Evolutionary conservation across 139 green algal species (phyloP), one percentile per base, ranked within the genome.

Genomic region (Chlorokybus atmophyticus): DNA sequence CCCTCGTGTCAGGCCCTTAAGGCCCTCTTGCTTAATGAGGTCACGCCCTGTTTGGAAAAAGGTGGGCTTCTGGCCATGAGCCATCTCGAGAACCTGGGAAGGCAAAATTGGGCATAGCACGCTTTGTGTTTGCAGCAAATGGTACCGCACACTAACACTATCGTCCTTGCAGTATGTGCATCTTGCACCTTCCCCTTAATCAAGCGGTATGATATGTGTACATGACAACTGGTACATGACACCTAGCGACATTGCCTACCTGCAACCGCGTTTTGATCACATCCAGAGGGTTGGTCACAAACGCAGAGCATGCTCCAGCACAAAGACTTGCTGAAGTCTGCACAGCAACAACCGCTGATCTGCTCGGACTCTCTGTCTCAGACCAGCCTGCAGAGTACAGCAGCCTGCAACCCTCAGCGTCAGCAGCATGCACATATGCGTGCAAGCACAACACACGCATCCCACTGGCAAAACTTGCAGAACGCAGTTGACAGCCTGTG

Each of bases 11-110:
- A 93, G 76, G 3, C 84, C 86, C 14, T 39, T 29, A 6, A 69
- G 10, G 0, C 87, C 87, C n/a, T 94, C 81, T 29, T 68, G 24
- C 14, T 10, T 17, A 26, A 68, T 38, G 23, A 95, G 64, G 54
- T 81, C 54, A 14, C 31, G 41, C 47, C 75, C 59, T 49, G 77
- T 60, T 5, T 17, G 24, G 0, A 24, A 10, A 4, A 77, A 48
- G 7, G 29, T 64, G 21, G 57, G 58, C 7, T 26, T 23, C 3
- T 17, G 6, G 19, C 24, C 56, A 14, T 10, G 35, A 14, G 35
- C 35, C 14, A 44, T 14, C 10, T 44, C 35, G 10, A 44, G 35
- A 14, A 44, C 35, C 35, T 44, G 35, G 14, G 35, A 14, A 14
- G 35, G 35, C 35, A 44, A 14, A 14, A 44, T 10, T 44, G 35